Evolutionary conservation across 352 stramenopile species (phyloP).

Genomic region (Phytophthora megakarya): DNA sequence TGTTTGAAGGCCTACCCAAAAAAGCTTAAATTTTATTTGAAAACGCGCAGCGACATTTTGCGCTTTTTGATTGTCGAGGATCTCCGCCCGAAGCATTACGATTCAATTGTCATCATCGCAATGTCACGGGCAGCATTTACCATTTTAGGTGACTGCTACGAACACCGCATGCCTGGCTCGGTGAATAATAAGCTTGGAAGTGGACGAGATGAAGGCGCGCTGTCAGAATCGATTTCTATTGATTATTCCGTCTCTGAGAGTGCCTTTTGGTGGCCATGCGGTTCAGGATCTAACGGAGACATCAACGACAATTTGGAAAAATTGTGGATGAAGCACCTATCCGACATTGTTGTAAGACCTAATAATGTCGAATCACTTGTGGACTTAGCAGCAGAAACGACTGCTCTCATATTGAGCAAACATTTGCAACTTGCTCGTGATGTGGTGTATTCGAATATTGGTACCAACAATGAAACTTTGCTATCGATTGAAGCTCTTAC

Average conservation of each 20-base stretch:
- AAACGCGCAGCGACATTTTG: slow-evolving; percentile 56
- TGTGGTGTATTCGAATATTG: slow-evolving; percentile 57
- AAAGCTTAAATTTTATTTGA: slow-evolving; percentile 68
- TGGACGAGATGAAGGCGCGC: slow-evolving; percentile 62
- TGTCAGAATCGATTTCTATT: slow-evolving; percentile 73
- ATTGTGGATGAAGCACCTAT: slow-evolving; percentile 79
- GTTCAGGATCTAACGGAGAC: slow-evolving; percentile 18
- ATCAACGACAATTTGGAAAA: slow-evolving; percentile 37
- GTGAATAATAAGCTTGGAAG: slow-evolving; percentile 19
- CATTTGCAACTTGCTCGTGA: slow-evolving; percentile 80
- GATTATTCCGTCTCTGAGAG: slow-evolving; percentile 79
- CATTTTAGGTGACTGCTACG: slow-evolving; percentile 82
- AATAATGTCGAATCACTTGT: slow-evolving; percentile 67
- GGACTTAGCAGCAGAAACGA: slow-evolving; percentile 76
- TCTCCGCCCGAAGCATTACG: slow-evolving; percentile 54
- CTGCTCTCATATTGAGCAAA: slow-evolving; percentile 76
- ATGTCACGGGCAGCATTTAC: slow-evolving; percentile 64
- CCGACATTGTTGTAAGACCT: slow-evolving; percentile 65
- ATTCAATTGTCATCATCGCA: slow-evolving; percentile 52
- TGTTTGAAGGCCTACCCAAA: slow-evolving; percentile 45
- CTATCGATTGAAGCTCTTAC: slow-evolving; percentile 40
- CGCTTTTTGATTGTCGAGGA: slow-evolving; percentile 61
- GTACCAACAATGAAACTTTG: slow-evolving; percentile 21
- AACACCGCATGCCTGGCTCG: slow-evolving; percentile 46
- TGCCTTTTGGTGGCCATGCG: slow-evolving; percentile 84